phyloP scores from a whole-genome alignment of 352 stramenopile species.

The Peronospora tabacina region DNA sequence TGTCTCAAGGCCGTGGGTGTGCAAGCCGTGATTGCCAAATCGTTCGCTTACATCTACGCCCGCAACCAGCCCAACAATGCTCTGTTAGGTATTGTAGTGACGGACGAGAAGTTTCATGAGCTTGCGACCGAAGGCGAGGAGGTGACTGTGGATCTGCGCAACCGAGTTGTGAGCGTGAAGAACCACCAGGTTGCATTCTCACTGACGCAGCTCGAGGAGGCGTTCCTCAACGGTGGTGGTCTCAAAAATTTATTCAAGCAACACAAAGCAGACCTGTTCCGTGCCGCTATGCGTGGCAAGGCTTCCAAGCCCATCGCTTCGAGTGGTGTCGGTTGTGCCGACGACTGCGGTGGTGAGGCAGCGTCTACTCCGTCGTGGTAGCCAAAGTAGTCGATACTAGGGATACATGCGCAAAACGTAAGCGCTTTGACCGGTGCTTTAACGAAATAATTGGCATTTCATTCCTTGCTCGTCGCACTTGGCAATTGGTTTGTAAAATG shows the following conservation, averaged over 20 bases:
- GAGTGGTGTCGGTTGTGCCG: conserved; percentile 49
- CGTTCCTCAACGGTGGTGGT: conserved; percentile 68
- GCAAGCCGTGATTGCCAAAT: conserved; percentile 78
- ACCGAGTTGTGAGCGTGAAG: conserved; percentile 51
- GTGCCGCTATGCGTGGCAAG: conserved; percentile 70
- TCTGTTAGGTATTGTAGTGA: conserved; percentile 72
- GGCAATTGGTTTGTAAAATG: background rate
- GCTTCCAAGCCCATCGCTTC: conserved; percentile 46
- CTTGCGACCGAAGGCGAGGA: conserved; percentile 55
- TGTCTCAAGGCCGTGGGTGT: conserved; percentile 76
- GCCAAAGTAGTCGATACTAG: too few species aligned
- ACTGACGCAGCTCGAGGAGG: conserved; percentile 72
- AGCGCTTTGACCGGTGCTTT: too few species aligned
- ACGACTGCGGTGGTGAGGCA: conserved; percentile 16
- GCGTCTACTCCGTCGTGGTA: conserved; percentile 18
- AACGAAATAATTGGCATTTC: too few species aligned
- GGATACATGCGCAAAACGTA: too few species aligned
- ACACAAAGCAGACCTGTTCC: conserved; percentile 82
- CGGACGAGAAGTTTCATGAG: conserved; percentile 72
- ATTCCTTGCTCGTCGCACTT: background rate
- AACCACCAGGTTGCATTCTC: conserved; percentile 60
- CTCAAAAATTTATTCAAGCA: conserved; percentile 72
- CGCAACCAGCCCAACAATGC: conserved; percentile 83
- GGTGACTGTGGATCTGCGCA: conserved; percentile 64
- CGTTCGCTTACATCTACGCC: conserved; percentile 82